Base-by-base conservation (phyloP, 2,329 filamentous ascomycete species). In the Aspergillus alliaceus region DNA sequence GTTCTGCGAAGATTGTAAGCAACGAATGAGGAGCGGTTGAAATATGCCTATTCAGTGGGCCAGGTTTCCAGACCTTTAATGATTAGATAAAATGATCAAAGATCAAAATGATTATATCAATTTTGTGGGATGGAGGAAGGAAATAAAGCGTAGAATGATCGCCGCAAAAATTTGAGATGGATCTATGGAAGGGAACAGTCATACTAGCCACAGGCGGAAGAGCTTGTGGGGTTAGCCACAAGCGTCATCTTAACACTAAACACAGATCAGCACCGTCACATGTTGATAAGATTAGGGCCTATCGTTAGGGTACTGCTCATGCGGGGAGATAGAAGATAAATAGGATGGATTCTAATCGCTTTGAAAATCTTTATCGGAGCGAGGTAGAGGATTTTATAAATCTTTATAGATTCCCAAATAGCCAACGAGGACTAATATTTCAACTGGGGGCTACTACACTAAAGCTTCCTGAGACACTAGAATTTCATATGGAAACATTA, bases 201-300 rank as follows among this genome's bases (percentile, higher is more conserved):
- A 34, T 37, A 34, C 40, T 39, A 53, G 51, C 51, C 51, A 53
- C 51, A 47, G 4, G 3, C 20, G 18, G 1, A n/a, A 9, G n/a
- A 7, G n/a, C 35, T 18, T 37, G 51, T 53, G 51, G 51, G 31
- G 51, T 35, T 24, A 46, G 51, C 40, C 51, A 53, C 51, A 47
- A 34, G 22, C 39, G 14, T 35, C 18, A 50, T 34, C 2, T 37
- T 2, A 15, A 22, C 29, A n/a, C n/a, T 20, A 34, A 50, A 34
- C 18, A 51, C 34, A 15, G n/a, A n/a, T 6, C 12, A 7, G 7
- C 0, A 25, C 8, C 29, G 40, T 48, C 44, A 48, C 44, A 32
- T 48, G 44, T 2, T 22, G 54, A 57, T 57, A 56, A 51, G 48
- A 51, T 51, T 44, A 47, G 39, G 32, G 24, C 22, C 14, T 15